A percentile compares a stretch with the other conserved stretches of the same genome.
These are phyloP conservation scores for Babesia divergens DNA, from an alignment of 169 alveolate species.

Conservation along the genomic window DNA sequence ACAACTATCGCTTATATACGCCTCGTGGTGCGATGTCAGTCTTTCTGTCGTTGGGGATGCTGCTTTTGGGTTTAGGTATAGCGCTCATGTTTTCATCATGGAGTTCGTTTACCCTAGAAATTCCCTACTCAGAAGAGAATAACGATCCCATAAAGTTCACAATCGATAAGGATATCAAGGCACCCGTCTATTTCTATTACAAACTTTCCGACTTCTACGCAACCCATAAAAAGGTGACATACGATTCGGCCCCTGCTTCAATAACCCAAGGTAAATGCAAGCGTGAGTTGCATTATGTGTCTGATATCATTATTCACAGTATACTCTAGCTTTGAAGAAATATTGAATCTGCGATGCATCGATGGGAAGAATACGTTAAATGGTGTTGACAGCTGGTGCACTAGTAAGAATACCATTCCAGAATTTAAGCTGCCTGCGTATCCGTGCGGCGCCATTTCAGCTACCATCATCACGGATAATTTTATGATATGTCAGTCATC, in stretches of 20 bases:
- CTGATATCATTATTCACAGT: not conserved
- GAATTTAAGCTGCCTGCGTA: constrained; percentile 36
- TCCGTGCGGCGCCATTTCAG: constrained; percentile 65
- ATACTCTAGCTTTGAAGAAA: constrained; percentile 42
- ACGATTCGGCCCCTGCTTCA: constrained; percentile 43
- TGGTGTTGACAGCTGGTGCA: constrained; percentile 56
- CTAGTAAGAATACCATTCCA: constrained; percentile 2
- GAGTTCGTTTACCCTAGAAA: constrained; percentile 15
- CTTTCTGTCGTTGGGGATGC: constrained; percentile 23
- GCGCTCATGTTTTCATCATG: constrained; percentile 24
- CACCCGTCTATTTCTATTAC: constrained; percentile 60
- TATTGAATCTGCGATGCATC: constrained; percentile 56
- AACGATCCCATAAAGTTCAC: constrained; percentile 33
- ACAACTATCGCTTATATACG: constrained; percentile 39
- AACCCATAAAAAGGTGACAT: constrained; percentile 54
- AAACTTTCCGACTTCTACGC: constrained; percentile 52
- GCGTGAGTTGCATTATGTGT: constrained; percentile 12
- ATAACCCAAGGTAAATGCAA: constrained; percentile 19
- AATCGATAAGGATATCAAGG: constrained; percentile 5
- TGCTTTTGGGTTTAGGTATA: constrained; percentile 12
- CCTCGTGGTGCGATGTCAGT: constrained; percentile 33
- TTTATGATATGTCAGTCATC: constrained; percentile 39
- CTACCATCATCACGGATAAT: constrained; percentile 65
- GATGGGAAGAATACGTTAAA: constrained; percentile 57
- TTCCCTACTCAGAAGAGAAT: constrained; percentile 31